phyloP scores from a whole-genome alignment of 371 early-diverging fungal species.

The Rhizopus delemar region DNA sequence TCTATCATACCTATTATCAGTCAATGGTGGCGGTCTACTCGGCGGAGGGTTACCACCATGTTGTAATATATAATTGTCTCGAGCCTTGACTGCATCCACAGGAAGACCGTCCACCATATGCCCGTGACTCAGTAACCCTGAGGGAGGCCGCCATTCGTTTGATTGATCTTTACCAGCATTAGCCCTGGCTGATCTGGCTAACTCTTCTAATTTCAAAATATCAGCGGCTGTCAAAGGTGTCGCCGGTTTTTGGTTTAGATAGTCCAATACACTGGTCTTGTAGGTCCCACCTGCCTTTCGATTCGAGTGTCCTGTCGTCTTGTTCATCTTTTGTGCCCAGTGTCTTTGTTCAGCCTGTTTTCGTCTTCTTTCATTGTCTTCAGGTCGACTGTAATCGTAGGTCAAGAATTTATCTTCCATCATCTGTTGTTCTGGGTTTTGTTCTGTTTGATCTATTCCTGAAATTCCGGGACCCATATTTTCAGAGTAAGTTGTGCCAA shows the following conservation, averaged over 20 bases:
- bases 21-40: constrained; percentile 29
- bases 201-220: constrained; percentile 48
- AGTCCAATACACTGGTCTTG: constrained; percentile 41
- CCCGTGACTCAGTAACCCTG: constrained; percentile 35
- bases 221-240: constrained; percentile 46
- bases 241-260: constrained; percentile 45
- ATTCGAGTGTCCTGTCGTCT: constrained; percentile 27
- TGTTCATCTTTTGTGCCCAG: constrained; percentile 44
- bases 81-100: constrained; percentile 25
- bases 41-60: constrained; percentile 40
- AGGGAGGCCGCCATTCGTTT: constrained; percentile 50
- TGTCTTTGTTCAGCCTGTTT: constrained; percentile 11
- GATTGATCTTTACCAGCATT: constrained; percentile 28
- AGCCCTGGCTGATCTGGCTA: constrained; percentile 40
- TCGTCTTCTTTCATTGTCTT: constrained; percentile 31
- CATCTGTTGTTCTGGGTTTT: constrained; percentile 45
- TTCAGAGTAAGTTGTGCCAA: constrained; percentile 10
- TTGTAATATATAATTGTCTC: constrained; percentile 36
- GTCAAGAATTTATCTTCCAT: constrained; percentile 66
- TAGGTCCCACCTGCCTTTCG: constrained; percentile 37
- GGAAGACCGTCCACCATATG: constrained; percentile 17
- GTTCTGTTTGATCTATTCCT: constrained; percentile 13
- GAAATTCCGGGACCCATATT: background rate
- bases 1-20: constrained; percentile 4
- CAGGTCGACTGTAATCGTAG: constrained; percentile 64